Evolutionary conservation across 2,329 filamentous ascomycete genomes (phyloP).

Genomic region (Exophiala spinifera): DNA sequence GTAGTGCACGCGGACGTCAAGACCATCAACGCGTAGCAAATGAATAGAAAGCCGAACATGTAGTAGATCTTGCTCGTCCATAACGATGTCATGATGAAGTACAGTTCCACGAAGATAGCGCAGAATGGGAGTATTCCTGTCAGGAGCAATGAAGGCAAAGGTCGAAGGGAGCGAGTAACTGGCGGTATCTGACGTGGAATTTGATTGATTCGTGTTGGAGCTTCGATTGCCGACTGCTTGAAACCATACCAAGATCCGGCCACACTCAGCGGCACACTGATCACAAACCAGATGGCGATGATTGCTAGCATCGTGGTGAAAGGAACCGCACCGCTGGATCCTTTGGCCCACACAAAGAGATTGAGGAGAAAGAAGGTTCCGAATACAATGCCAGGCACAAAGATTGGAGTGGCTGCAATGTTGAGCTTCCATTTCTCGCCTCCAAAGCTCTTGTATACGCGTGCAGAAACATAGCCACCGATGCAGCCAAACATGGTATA

Average conservation of each 20-base stretch:
- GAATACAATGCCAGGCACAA: constrained; percentile 86
- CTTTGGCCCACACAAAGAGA: constrained; percentile 91
- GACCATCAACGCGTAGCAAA: constrained; percentile 97
- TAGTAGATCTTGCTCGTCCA: constrained; percentile 99
- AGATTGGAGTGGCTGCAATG: constrained; percentile 79
- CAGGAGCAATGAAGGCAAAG: constrained; percentile 83
- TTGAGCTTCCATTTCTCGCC: constrained; percentile 94
- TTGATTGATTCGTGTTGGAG: constrained; percentile 92
- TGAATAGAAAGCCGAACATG: constrained; percentile 99
- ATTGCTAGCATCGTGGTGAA: constrained; percentile 96
- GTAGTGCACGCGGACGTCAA: constrained; percentile 91
- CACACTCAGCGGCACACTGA: constrained; percentile 87
- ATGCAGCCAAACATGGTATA: constrained; percentile 92
- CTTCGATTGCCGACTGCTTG: constrained; percentile 66
- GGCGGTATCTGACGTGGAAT: constrained; percentile 96
- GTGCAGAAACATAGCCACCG: constrained; percentile 82
- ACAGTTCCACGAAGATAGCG: constrained; percentile 96
- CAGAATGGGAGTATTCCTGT: constrained; percentile 92
- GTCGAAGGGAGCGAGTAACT: constrained; percentile 74
- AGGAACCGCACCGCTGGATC: constrained; percentile 88
- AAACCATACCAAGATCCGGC: constrained; percentile 93
- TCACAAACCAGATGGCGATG: constrained; percentile 92
- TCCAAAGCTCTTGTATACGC: constrained; percentile 90
- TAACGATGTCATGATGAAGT: constrained; percentile 98
- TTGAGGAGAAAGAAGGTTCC: constrained; percentile 87